Conservation (phyloP, 306 rosid species). For the Rosa rugosa region DNA sequence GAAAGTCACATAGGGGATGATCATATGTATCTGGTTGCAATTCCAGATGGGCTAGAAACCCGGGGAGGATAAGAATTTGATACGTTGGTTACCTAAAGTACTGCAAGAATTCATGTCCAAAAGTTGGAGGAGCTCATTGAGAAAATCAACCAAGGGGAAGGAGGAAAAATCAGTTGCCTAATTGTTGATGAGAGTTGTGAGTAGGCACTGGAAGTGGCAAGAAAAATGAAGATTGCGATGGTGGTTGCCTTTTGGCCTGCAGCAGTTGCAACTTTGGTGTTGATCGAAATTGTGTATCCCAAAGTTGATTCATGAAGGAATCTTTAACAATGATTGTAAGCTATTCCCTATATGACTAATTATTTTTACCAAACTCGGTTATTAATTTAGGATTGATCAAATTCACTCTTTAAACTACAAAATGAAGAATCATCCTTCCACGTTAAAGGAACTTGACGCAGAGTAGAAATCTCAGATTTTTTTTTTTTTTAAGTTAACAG, state of each 20-base stretch:
- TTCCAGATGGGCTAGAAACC: constrained; percentile 53
- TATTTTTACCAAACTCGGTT: too few species aligned
- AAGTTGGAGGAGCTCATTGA: constrained; percentile 43
- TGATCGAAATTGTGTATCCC: constrained; percentile 12
- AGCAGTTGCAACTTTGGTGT: constrained; percentile 33
- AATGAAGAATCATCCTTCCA: too few species aligned
- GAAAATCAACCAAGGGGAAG: constrained; percentile 19
- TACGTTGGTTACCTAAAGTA: not conserved
- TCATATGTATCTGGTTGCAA: constrained; percentile 34
- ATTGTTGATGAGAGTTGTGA: constrained; percentile 22
- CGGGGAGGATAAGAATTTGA: constrained; percentile 32
- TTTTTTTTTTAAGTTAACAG: too few species aligned
- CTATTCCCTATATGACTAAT: too few species aligned
- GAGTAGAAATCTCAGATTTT: too few species aligned
- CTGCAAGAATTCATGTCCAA: constrained; percentile 21
- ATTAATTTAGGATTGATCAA: too few species aligned
- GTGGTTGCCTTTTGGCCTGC: constrained; percentile 41
- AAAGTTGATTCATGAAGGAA: constrained; percentile 30
- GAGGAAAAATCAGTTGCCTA: constrained; percentile 27
- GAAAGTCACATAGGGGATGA: constrained; percentile 1
- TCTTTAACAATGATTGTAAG: constrained; percentile 38
- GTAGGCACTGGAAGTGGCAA: constrained; percentile 41
- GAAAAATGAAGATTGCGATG: constrained; percentile 36
- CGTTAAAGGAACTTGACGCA: too few species aligned
- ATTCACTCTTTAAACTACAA: too few species aligned